Evolutionary conservation across 495 filamentous ascomycete genomes (phyloP), one percentile per base, ranked within the genome.

Genomic region (Monascus purpureus): DNA sequence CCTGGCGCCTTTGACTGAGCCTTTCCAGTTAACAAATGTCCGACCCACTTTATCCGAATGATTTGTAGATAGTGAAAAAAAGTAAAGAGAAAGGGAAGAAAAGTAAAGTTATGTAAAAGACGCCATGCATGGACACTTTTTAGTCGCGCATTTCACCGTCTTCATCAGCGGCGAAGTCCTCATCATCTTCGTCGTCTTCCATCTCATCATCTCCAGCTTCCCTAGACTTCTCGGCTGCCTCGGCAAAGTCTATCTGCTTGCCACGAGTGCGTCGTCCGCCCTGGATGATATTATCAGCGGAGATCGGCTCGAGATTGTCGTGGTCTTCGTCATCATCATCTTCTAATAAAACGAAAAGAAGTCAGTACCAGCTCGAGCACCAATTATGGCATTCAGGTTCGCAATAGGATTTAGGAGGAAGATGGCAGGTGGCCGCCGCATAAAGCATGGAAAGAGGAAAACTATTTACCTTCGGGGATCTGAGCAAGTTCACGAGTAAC

Each of bases 251-350:
- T 41, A 92, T 84, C 25, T 59, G 53, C 49, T 79, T 79, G 41
- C 82, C 79, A 42, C 90, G 87, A 24, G 90, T 97, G 53, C 90
- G 87, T 25, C 78, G 70, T 48, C 80, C 80, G 36, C 58, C 65
- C 6, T 39, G 29, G 48, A 96, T 74, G 59, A 96, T 94, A 67
- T 95, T 95, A 42, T 71, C 68, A 23, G 70, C 57, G 50, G 92
- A 83, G 53, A 96, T 92, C 53, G 85, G 86, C 52, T 86, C 81
- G 62, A 94, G 74, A 57, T 82, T 76, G 45, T 90, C 83, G 7
- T 77, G 72, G 30, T 81, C 81, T 8, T 81, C 80, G 2, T 79
- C 79, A 25, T 73, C 72, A 8, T 73, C 76, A 36, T 60, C 55
- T 53, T 43, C 35, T 24, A 42, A 50, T 40, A 48, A 12, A 26